Base-by-base conservation (phyloP, 2,329 filamentous ascomycete genomes). In the Aspergillus neoniger region DNA sequence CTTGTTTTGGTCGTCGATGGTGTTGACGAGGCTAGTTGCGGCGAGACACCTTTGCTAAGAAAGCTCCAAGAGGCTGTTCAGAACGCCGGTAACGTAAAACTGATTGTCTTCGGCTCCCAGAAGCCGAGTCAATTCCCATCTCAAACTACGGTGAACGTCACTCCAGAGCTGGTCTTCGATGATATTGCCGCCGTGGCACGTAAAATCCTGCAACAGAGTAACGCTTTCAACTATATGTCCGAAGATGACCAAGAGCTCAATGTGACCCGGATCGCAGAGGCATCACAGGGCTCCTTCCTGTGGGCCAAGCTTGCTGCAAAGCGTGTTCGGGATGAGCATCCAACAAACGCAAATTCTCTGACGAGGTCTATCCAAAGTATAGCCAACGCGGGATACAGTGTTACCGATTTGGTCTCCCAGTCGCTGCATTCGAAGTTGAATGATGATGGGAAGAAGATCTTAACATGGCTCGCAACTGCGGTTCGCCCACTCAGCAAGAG, bases 1-100 rank as follows among this genome's bases (percentile, higher is more conserved):
- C 63, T 78, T 0, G 70, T 78, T 9, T 61, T 79, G 4, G 67
- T 79, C 17, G 66, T 79, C 8, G 76, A 79, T 48, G 76, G 76
- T 10, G 58, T 74, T 5, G 76, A 78, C 19, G 76, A 78, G 60
- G 65, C 70, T 10, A 65, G 63, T 8, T 69, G 71, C 53, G 73
- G 71, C 1, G 72, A 77, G 48, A 25, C 61, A 3, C 32, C 57
- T 8, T 36, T 78, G 6, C 57, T 75, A 12, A 53, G 72, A 21
- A 69, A 66, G 21, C 65, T 78, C 2, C 64, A 56, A 7, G 44
- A 60, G 2, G 69, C 69, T 2, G 69, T 65, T 5, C 25, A 61
- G 17, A 65, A 71, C 6, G 63, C 62, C 3, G 52, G 50, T 5
- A 69, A 67, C 38, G 57, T 75, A 2, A 75, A 69, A 47, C 56